Evolutionary conservation across 2,329 filamentous ascomycete species (phyloP).

Genomic region (Westerdykella ornata): DNA sequence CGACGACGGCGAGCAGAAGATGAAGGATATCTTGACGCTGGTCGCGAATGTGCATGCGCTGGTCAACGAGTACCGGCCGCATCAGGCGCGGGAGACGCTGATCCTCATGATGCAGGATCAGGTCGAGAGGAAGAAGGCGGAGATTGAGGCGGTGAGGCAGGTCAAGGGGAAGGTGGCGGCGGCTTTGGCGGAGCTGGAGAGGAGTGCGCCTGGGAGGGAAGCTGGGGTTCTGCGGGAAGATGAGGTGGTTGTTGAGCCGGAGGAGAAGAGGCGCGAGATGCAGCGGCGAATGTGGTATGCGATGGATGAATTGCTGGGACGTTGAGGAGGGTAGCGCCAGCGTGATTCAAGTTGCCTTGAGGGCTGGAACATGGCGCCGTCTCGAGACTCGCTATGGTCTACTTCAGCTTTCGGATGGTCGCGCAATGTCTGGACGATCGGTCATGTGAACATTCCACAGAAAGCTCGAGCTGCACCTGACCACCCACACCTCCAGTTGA

Average conservation of each 20-base stretch:
- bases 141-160: slow-evolving; percentile 62
- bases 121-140: slow-evolving; percentile 62
- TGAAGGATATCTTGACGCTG: slow-evolving; percentile 70
- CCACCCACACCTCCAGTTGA: slow-evolving; percentile 2
- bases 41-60: slow-evolving; percentile 90
- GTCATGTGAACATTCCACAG: slow-evolving; percentile 7
- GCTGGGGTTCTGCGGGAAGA: slow-evolving; percentile 3
- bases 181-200: slow-evolving; percentile 61
- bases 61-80: slow-evolving; percentile 88
- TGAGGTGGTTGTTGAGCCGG: slow-evolving; percentile 4
- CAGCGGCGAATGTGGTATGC: slow-evolving; percentile 35
- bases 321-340: slow-evolving; percentile 5
- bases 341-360: neutral
- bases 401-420: slow-evolving; percentile 1
- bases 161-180: slow-evolving; percentile 66
- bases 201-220: slow-evolving; percentile 6
- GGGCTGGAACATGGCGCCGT: neutral
- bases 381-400: neutral
- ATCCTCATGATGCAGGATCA: slow-evolving; percentile 85
- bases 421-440: slow-evolving; percentile 7
- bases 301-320: slow-evolving; percentile 30
- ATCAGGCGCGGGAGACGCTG: slow-evolving; percentile 82
- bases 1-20: slow-evolving; percentile 62
- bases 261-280: slow-evolving; percentile 14
- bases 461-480: slow-evolving; percentile 14